Evolutionary conservation across 2,329 filamentous ascomycete genomes (phyloP).

Genomic region (Juglanconis sp.): DNA sequence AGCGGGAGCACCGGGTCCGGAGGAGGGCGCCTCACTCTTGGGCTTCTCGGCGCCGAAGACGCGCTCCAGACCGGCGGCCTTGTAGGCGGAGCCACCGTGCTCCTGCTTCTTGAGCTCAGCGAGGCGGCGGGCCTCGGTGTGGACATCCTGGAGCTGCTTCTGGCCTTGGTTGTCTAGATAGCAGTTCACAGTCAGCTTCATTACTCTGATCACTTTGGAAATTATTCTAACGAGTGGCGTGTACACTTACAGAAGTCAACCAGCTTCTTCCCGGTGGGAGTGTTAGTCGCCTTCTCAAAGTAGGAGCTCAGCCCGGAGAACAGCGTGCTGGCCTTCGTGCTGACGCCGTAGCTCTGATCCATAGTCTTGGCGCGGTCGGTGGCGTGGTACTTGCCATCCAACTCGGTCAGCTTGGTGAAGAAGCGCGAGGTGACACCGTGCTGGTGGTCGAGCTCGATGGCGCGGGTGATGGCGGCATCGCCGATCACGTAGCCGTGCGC

Average conservation of each 20-base stretch:
- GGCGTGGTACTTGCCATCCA: conserved; percentile 85
- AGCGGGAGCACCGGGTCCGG: conserved; percentile 18
- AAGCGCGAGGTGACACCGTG: conserved; percentile 84
- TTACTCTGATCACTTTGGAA: not conserved
- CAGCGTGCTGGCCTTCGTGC: conserved; percentile 64
- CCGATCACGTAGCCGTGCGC: conserved; percentile 89
- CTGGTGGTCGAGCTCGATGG: conserved; percentile 83
- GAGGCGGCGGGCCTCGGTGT: conserved; percentile 82
- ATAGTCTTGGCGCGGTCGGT: conserved; percentile 80
- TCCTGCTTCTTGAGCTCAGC: conserved; percentile 80
- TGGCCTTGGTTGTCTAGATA: conserved; percentile 65
- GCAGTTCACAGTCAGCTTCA: not conserved
- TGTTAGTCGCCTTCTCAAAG: conserved; percentile 89
- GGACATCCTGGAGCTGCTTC: conserved; percentile 91
- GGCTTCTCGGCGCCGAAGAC: conserved; percentile 54
- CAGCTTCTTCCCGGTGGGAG: conserved; percentile 83
- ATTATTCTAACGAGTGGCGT: not conserved
- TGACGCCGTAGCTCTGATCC: conserved; percentile 81
- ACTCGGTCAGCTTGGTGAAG: conserved; percentile 68
- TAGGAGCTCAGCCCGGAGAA: conserved; percentile 73
- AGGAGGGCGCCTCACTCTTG: conserved; percentile 20
- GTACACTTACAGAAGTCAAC: conserved; percentile 64
- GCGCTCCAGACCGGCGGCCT: conserved; percentile 55
- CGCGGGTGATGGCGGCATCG: conserved; percentile 70
- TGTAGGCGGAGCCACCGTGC: conserved; percentile 56